Evolutionary conservation across 2,329 filamentous ascomycete species (phyloP), one percentile per base, ranked within the genome.

Genomic region (Shiraia sp.): DNA sequence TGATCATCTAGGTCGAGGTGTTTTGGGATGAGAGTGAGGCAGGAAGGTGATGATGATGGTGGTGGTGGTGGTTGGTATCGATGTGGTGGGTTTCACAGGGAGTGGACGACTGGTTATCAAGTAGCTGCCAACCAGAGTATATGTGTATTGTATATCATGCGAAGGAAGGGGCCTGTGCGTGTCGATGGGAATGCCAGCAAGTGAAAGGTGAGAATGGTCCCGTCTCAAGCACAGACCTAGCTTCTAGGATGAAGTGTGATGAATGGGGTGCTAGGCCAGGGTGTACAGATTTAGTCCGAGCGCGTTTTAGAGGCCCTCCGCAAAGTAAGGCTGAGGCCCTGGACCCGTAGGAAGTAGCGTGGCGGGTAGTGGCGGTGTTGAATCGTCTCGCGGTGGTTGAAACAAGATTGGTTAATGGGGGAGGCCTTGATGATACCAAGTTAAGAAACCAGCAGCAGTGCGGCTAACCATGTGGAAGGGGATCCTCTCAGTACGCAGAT

Each of bases 361-460:
- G 61, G 65, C 60, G 60, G 55, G 49, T 51, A 52, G 65, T 66
- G 63, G 63, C 63, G 63, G 61, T 63, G 64, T 63, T 53, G 49
- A 42, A 28, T 56, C 64, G 60, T 68, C 55, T 68, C 51, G 64
- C 60, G 61, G 53, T 59, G 40, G 44, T 42, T 57, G 53, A 52
- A 40, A 50, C 47, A 47, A 46, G 53, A 66, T 62, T 61, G 55
- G 59, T 41, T 57, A 49, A 47, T 58, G 46, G 42, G 45, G 39
- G 47, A 54, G 34, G 57, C 60, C 61, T 57, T 60, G 45, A 52
- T 49, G 43, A 32, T 36, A 55, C 57, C 53, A 63, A 59, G 45
- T 57, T 59, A 56, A 59, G 57, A 59, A 49, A 39, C 34, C 38
- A 40, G 29, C 30, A 39, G 39, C 32, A 45, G 30, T 52, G 44